A percentile compares a stretch with the other conserved stretches of the same genome.
Evolutionary conservation across 140 eudicot genomes (phyloP).

Genomic region (Anethum foeniculum): DNA sequence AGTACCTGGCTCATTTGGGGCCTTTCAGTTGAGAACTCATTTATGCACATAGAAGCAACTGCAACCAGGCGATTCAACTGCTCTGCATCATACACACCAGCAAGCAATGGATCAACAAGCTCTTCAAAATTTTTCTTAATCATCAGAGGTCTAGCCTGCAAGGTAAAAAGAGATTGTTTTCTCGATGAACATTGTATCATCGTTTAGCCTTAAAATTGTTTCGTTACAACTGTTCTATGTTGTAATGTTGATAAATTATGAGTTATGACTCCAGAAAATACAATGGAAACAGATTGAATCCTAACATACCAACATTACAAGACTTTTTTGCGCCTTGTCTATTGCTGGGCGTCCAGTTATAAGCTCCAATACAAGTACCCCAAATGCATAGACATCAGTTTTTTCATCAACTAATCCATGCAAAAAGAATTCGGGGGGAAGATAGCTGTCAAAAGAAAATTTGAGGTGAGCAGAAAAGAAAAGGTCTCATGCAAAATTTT

Average conservation of each 20-base stretch:
- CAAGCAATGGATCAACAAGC: conserved; percentile 63
- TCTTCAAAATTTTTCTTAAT: conserved; percentile 26
- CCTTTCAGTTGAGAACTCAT: conserved; percentile 47
- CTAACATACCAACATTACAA: conserved; percentile 83
- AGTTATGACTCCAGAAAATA: not conserved
- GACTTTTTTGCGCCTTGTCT: conserved; percentile 55
- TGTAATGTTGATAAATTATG: not conserved
- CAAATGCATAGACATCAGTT: conserved; percentile 79
- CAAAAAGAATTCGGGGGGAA: conserved; percentile 86
- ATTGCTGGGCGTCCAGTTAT: conserved; percentile 76
- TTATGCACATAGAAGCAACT: conserved; percentile 58
- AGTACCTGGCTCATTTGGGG: conserved; percentile 71
- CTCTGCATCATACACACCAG: conserved; percentile 43
- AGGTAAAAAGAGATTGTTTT: conserved; percentile 7
- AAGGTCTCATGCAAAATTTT: not conserved
- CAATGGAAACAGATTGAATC: not conserved
- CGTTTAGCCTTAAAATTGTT: not conserved
- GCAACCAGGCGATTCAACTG: conserved; percentile 45
- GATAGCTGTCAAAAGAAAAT: conserved; percentile 47
- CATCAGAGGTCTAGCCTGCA: conserved; percentile 71
- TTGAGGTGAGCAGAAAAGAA: not conserved
- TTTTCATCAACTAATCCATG: conserved; percentile 81
- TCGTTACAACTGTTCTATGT: not conserved
- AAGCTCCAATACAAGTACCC: conserved; percentile 71
- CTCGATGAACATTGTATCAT: not conserved